phyloP scores from a whole-genome alignment of 148 eudicot species.

The Pharnaceum exiguum region DNA sequence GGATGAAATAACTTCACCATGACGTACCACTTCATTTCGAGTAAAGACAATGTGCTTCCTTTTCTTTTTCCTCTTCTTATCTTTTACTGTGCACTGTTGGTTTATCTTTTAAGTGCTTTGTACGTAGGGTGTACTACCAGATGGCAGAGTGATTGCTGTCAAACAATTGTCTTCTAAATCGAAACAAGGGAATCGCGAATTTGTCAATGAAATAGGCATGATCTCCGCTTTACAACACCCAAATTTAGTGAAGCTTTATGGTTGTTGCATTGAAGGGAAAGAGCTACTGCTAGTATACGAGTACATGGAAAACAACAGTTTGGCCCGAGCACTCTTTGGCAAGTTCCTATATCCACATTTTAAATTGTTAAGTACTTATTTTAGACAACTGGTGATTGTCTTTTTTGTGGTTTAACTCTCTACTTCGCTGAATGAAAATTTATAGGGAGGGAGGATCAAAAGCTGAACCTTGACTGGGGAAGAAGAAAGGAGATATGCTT shows the following conservation, averaged over 20 bases:
- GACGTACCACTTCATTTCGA: too few relatives aligned
- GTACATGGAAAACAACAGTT: slow-evolving; percentile 77
- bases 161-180: slow-evolving; percentile 85
- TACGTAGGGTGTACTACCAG: slow-evolving; percentile 74
- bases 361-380: background rate
- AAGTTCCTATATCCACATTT: slow-evolving; percentile 10
- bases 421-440: background rate
- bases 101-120: background rate
- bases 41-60: background rate
- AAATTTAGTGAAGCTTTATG: slow-evolving; percentile 75
- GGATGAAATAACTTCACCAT: too few relatives aligned
- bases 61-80: background rate
- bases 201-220: slow-evolving; percentile 76
- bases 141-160: slow-evolving; percentile 74
- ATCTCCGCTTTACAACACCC: slow-evolving; percentile 87
- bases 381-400: background rate
- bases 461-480: slow-evolving; percentile 38
- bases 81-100: background rate
- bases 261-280: slow-evolving; percentile 80
- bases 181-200: slow-evolving; percentile 77
- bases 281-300: slow-evolving; percentile 67
- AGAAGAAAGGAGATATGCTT: slow-evolving; percentile 41
- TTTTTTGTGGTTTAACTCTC: background rate
- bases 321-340: slow-evolving; percentile 77
- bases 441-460: slow-evolving; percentile 33